Base-by-base conservation (phyloP, 805 yeast genomes). In the Candida xyloterini region DNA sequence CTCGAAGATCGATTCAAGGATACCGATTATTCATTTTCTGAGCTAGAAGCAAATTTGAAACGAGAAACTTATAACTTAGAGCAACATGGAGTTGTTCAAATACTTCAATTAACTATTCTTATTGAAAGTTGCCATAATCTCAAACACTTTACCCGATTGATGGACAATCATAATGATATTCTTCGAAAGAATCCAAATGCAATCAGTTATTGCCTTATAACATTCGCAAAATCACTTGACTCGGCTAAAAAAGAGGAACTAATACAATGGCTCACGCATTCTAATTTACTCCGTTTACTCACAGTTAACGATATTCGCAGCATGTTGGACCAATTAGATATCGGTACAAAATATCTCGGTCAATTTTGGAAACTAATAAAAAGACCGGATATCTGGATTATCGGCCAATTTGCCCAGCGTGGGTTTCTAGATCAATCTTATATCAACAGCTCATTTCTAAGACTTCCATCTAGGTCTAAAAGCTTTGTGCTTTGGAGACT, bases 1-100 rank as follows among this genome's bases (percentile, higher is more conserved):
- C 2, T 46, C 27, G 47, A 46, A 18, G 22, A 16, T 8, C 42
- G 24, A 16, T 43, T 23, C 37, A 15, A 35, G 40, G 3, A 28
- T 18, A 6, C n/a, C n/a, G 10, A 23, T 23, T 23, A 23, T 23
- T 23, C 25, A 11, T 23, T 10, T 11, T 9, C 10, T 14, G 20
- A 15, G 18, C 13, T 15, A n/a, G 22, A 29, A 14, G 20, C 15
- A 8, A 15, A 3, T 3, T 8, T 15, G 20, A 15, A 6, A n/a
- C n/a, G 20, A 18, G 20, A 18, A 18, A 6, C 20, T 18, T 18
- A 18, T 18, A 5, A 24, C 7, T 24, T 24, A 10, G 13, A 24
- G 4, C 20, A 24, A 7, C 8, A 24, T 8, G 26, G 26, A n/a
- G 26, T 24, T 8, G 5, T 5, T 10, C 3, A 4, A n/a, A 26